Percentiles rank a stretch among this genome's conserved stretches.
Evolutionary conservation across 176 grass and related monocot genomes (phyloP).

Genomic region (Eragrostis nindensis): DNA sequence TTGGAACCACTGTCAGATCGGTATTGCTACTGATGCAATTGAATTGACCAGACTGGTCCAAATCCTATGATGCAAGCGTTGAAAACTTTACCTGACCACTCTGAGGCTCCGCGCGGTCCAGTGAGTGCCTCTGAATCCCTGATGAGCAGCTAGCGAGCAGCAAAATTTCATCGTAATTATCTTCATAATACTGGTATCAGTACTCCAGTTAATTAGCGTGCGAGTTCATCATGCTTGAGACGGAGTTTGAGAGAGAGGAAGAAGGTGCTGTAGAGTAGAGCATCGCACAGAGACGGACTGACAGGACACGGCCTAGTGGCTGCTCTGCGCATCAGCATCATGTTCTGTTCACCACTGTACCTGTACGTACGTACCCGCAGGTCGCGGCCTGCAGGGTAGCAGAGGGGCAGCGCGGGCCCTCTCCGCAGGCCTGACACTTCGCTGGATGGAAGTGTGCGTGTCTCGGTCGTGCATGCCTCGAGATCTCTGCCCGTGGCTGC

Average conservation of each 20-base stretch:
- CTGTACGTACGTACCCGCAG: constrained; percentile 22
- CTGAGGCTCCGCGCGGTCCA: too few relatives aligned
- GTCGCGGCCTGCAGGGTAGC: constrained; percentile 30
- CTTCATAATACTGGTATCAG: too few relatives aligned
- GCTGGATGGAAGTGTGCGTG: constrained; percentile 34
- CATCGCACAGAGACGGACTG: neutral
- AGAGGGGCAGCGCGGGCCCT: neutral
- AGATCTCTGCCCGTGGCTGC: constrained; percentile 40
- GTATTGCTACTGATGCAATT: too few relatives aligned
- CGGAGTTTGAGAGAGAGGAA: too few relatives aligned
- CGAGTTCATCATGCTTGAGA: too few relatives aligned
- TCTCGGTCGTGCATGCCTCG: neutral
- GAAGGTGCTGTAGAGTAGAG: too few relatives aligned
- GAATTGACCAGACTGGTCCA: too few relatives aligned
- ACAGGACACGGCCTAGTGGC: neutral
- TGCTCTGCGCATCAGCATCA: neutral
- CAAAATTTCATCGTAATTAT: too few relatives aligned
- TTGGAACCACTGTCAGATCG: too few relatives aligned
- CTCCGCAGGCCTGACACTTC: constrained; percentile 1
- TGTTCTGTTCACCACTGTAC: neutral
- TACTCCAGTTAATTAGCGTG: too few relatives aligned
- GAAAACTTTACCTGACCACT: constrained; percentile 22
- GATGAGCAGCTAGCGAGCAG: too few relatives aligned
- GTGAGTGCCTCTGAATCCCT: too few relatives aligned
- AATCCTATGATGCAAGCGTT: constrained; percentile 17